Evolutionary conservation across 768 basidiomycete species (phyloP), one percentile per base, ranked within the genome.

Genomic region (Xanthoconium stramineum): DNA sequence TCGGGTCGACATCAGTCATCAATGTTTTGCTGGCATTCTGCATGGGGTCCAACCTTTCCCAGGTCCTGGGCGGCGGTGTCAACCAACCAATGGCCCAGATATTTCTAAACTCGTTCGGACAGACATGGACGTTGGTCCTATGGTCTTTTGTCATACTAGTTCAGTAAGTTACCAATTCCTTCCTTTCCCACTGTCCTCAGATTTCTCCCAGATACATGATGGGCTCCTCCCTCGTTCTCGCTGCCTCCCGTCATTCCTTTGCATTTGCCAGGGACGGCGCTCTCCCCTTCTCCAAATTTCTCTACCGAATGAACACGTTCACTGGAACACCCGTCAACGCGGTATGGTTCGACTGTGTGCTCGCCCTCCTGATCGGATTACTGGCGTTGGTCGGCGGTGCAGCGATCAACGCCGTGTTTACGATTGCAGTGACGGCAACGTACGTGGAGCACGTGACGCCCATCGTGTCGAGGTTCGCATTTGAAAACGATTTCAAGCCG

Each of bases 191-290:
- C 24, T 24, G 24, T 24, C 24, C 24, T 24, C 24, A 24, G 24
- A 24, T 24, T 24, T 24, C 24, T 24, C 24, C 24, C 24, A 47
- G 75, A 51, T 76, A 74, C 56, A 76, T 78, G 73, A 75, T 80
- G 74, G 79, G 76, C 24, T 73, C 78, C 1, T 53, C 60, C 38
- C 47, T 70, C 69, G 60, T 80, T 33, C 71, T 80, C 10, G 76
- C 77, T 1, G 73, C 80, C 24, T 82, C 80, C 2, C 77, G 82
- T 20, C 82, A 82, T 64, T 72, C 74, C 11, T 82, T 82, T 57
- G 82, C 82, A 5, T 82, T 83, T 60, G 70, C 80, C 9, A 75
- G 84, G 19, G 81, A 85, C 56, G 82, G 82, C 12, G 82, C 80
- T 2, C 78, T 86, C 0, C 85, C 85, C 4, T 70, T 83, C 37